Evolutionary conservation across 1,284 basidiomycete genomes (phyloP), one percentile per base, ranked within the genome.

Genomic region (Ustilago curta): DNA sequence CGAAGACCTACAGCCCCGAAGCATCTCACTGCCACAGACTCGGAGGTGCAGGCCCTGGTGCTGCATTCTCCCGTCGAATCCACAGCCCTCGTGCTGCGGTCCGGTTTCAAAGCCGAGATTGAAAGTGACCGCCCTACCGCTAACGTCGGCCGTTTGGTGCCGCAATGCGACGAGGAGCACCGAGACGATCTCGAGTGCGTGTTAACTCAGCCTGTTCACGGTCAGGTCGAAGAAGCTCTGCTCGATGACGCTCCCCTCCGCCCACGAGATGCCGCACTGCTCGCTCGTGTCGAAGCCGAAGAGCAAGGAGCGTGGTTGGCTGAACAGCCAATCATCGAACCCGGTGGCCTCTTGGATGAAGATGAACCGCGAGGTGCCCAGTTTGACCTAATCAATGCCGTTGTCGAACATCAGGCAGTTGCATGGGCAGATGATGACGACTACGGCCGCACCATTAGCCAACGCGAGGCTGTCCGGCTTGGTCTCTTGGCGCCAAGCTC

Each of bases 341-440:
- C 45, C 5, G 80, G 78, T 6, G 68, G 67, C 3, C 69, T 81
- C 11, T 54, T 70, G 35, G 73, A 78, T 45, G 50, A 59, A 12
- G 75, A 76, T n/a, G 67, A 74, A 55, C 71, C 80, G 19, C 60
- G 68, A 40, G 59, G 68, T n/a, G 72, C 71, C 3, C 69, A 70
- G 40, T 82, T 78, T 31, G 77, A 78, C 47, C 70, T 77, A 16
- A 70, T 82, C 53, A 77, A 65, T 19, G 62, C 63, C 3, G 68
- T 74, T 14, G 73, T 74, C 19, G 51, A 66, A 18, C 64, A 69
- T 11, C 57, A 75, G 40, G 76, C 80, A 8, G 75, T 82, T 6
- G 54, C 64, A 11, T 82, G 80, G 80, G 80, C 80, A 14, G 80
- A 82, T 47, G 80, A 82, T 39, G 80, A 82, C 32, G 80, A 82